These are phyloP conservation scores for Aspergillus oerlinghausenensis DNA, from an alignment of 2,329 filamentous ascomycete genomes.

Conservation along the genomic window DNA sequence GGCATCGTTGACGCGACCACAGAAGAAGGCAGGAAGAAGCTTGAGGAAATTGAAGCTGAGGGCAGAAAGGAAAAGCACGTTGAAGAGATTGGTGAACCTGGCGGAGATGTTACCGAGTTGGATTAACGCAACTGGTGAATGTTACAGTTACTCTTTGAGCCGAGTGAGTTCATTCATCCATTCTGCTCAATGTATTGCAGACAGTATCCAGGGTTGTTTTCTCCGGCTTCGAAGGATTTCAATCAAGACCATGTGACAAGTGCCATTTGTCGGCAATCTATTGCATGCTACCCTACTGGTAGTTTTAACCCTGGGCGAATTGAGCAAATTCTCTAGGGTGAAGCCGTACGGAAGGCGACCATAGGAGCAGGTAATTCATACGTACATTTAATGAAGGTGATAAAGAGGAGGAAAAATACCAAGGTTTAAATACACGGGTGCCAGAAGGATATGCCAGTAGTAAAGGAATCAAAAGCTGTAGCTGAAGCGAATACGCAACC, in stretches of 20 bases:
- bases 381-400: neutral
- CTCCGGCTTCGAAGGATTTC: neutral
- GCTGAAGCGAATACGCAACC: neutral
- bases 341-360: neutral
- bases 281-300: neutral
- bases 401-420: neutral
- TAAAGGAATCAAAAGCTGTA: neutral
- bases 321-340: neutral
- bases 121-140: conserved; percentile 19
- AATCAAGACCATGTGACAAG: neutral
- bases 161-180: neutral
- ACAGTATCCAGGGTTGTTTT: neutral
- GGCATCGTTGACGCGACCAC: conserved; percentile 95
- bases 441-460: neutral
- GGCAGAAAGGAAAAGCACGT: conserved; percentile 38
- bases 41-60: conserved; percentile 68
- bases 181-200: neutral
- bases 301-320: neutral
- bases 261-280: neutral
- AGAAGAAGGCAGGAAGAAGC: conserved; percentile 71
- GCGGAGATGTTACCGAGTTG: conserved; percentile 43
- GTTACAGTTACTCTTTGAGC: neutral
- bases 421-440: neutral
- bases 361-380: neutral
- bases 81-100: conserved; percentile 49